These are phyloP conservation scores for Bruguiera sexangula DNA, from an alignment of 345 rosid species.

Conservation along the genomic window DNA sequence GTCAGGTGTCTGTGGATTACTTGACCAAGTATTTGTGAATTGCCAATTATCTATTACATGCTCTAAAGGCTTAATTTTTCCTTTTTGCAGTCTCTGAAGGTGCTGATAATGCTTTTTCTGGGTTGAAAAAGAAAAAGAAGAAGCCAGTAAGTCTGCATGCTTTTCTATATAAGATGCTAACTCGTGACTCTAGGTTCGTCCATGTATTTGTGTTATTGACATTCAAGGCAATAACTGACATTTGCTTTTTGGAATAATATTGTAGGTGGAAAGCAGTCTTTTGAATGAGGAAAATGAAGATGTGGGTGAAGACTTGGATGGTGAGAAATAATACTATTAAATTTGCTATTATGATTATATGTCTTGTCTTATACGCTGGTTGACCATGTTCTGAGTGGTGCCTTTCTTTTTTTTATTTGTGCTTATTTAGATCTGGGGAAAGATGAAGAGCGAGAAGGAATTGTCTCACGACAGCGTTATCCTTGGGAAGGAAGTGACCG, in stretches of 20 bases:
- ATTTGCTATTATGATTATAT: not conserved
- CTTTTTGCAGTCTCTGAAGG: conserved; percentile 66
- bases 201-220: not conserved
- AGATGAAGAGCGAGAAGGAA: conserved; percentile 57
- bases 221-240: not conserved
- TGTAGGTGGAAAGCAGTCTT: conserved; percentile 60
- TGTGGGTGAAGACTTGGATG: conserved; percentile 61
- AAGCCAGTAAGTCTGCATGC: conserved; percentile 60
- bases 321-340: conserved; percentile 30
- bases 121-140: conserved; percentile 95
- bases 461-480: conserved; percentile 35
- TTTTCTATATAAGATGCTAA: not conserved
- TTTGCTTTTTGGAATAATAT: conserved; percentile 12
- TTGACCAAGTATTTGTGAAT: not conserved
- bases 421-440: conserved; percentile 47
- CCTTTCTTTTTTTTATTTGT: not conserved
- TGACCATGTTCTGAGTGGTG: not conserved
- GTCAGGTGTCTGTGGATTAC: conserved; percentile 39
- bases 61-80: not conserved
- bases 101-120: conserved; percentile 67
- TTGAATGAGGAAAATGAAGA: conserved; percentile 67
- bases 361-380: not conserved
- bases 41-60: not conserved
- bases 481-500: conserved; percentile 97
- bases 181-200: not conserved